phyloP scores from a whole-genome alignment of 2,329 filamentous ascomycete species.

The Dissoconium aciculare region DNA sequence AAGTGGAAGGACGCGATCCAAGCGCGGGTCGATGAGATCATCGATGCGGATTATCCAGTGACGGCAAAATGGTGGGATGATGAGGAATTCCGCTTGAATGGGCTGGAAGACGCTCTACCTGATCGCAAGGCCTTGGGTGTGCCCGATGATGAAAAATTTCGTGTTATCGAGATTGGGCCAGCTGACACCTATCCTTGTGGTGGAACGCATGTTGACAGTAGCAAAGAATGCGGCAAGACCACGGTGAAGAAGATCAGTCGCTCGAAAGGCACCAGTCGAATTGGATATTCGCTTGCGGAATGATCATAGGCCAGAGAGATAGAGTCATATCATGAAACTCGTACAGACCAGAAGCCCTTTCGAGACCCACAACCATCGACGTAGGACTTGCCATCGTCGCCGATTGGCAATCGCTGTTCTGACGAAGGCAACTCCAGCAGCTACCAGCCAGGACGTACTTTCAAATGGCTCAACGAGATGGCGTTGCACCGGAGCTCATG shows the following conservation, averaged over 20 bases:
- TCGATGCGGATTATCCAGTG: background rate
- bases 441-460: too few relatives aligned
- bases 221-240: background rate
- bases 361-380: too few relatives aligned
- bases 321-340: too few relatives aligned
- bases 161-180: background rate
- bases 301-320: too few relatives aligned
- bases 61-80: background rate
- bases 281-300: background rate
- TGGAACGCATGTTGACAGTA: background rate
- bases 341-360: too few relatives aligned
- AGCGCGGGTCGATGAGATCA: background rate
- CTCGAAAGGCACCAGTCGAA: background rate
- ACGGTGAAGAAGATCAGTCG: background rate
- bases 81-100: background rate
- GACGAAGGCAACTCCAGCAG: too few relatives aligned
- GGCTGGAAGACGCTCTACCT: background rate
- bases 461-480: too few relatives aligned
- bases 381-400: too few relatives aligned
- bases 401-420: too few relatives aligned
- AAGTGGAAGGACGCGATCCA: background rate
- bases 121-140: background rate
- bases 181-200: background rate
- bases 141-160: background rate
- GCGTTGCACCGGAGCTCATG: conserved; percentile 5